These are phyloP conservation scores for Erodium texanum DNA, from an alignment of 441 rosid species.

Conservation along the genomic window DNA sequence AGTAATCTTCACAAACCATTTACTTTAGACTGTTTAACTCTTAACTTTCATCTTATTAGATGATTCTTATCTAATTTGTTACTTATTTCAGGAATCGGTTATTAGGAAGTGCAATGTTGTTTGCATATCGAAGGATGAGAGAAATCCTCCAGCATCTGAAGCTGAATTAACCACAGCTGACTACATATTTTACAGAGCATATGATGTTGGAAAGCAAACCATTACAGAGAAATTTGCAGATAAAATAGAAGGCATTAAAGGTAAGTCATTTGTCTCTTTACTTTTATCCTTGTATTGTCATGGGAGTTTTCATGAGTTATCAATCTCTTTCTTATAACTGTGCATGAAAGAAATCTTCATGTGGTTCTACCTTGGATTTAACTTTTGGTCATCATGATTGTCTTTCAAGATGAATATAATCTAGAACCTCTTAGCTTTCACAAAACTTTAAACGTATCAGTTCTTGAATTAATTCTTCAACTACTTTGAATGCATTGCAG, in stretches of 20 bases:
- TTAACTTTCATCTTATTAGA: neutral
- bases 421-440: too few relatives aligned
- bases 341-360: neutral
- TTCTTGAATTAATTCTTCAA: neutral
- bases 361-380: neutral
- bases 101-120: constrained; percentile 43
- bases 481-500: constrained; percentile 25
- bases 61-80: neutral
- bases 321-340: neutral
- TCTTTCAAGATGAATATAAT: neutral
- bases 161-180: constrained; percentile 31
- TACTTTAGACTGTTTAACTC: neutral
- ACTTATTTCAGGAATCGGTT: constrained; percentile 35
- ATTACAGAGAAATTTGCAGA: constrained; percentile 30
- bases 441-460: too few relatives aligned
- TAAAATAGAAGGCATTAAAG: constrained; percentile 41
- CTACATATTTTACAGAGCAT: constrained; percentile 37
- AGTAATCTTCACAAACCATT: constrained; percentile 11
- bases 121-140: constrained; percentile 40
- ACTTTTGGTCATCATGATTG: neutral
- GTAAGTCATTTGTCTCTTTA: constrained; percentile 25
- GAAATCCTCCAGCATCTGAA: constrained; percentile 36
- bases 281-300: constrained; percentile 8
- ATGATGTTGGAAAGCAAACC: constrained; percentile 32
- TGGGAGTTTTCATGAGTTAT: neutral